A percentile compares a stretch with the other conserved stretches of the same genome.
Conservation (phyloP, 495 filamentous ascomycete species). For the Penicillium verhagenii region DNA sequence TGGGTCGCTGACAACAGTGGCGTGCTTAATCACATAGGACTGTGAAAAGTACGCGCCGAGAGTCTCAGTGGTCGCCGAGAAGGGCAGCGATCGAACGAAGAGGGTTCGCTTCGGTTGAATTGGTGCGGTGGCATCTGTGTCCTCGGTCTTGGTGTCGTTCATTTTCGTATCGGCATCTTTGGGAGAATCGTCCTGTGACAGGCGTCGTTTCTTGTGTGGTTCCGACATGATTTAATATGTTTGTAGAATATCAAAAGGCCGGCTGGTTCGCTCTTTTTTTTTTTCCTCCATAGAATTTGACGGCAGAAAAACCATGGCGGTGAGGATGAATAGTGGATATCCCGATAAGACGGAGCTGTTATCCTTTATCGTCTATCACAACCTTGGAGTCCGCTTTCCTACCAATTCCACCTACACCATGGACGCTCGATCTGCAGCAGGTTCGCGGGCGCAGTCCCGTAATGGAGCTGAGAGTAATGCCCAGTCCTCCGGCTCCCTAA, state of each 20-base stretch:
- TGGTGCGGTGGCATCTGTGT: conserved; percentile 19
- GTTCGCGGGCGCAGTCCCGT: conserved; percentile 27
- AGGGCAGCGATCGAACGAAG: conserved; percentile 85
- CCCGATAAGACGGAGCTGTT: conserved; percentile 22
- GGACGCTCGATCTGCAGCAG: conserved; percentile 57
- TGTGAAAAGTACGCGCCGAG: conserved; percentile 89
- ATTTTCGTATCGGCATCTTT: conserved; percentile 18
- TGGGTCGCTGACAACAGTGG: conserved; percentile 78
- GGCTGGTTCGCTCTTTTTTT: conserved; percentile 15
- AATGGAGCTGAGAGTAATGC: conserved; percentile 22
- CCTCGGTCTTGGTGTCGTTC: conserved; percentile 23
- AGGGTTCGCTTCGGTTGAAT: conserved; percentile 61
- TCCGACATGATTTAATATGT: conserved; percentile 34
- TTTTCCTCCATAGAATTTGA: conserved; percentile 37
- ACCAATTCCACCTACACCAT: conserved; percentile 25
- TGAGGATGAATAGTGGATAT: conserved; percentile 12
- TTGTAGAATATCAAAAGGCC: conserved; percentile 9
- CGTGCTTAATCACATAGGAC: conserved; percentile 91
- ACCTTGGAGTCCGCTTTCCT: neutral
- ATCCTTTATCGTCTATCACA: conserved; percentile 15
- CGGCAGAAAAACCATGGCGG: conserved; percentile 46
- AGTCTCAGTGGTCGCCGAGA: conserved; percentile 73
- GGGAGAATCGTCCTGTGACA: conserved; percentile 25
- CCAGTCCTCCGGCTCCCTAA: conserved; percentile 25
- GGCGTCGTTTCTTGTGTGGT: conserved; percentile 31